Evolutionary conservation across 106 monocot genomes (phyloP), one percentile per base, ranked within the genome.

Genomic region (Chionographis japonica): DNA sequence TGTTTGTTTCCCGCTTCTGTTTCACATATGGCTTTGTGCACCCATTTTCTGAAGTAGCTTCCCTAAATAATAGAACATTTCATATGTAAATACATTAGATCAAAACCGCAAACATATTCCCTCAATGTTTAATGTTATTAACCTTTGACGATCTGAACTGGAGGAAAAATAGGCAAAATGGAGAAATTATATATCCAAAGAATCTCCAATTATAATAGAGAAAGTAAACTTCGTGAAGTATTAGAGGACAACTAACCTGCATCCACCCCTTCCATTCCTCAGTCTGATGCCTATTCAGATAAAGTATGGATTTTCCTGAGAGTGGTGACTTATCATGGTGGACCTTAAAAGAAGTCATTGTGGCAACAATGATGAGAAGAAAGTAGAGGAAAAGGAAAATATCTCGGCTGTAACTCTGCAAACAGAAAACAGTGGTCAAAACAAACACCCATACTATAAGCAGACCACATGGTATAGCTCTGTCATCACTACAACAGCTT

Each of bases 201-300:
- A 27, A 27, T 27, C 27, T 27, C 27, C 27, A 27, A 27, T 27
- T 27, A 27, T 27, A 27, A 27, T 46, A 46, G 9, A 46, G 46
- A 46, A 46, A 46, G 46, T 46, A 46, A 46, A 46, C 5, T 10
- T 46, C 27, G 27, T 27, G 27, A 27, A 27, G 27, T 27, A 19
- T 2, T 16, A 39, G 11, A 68, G 50, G 13, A 15, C 46, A 42
- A 63, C 74, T 54, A 55, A 94, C 97, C 92, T 98, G 97, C 97
- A 98, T 98, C 92, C 97, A 98, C 40, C 97, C 97, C 73, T 93
- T 98, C 97, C 97, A 98, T 77, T 98, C 97, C 61, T 98, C 97
- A 37, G 97, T 98, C 52, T 98, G 97, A 76, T 98, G 97, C 56
- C 97, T 82, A 66, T 98, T 92, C 50, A 98, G 72, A 56, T 93